Conservation (phyloP, 129 eudicot genomes). For the Calendula officinalis region DNA sequence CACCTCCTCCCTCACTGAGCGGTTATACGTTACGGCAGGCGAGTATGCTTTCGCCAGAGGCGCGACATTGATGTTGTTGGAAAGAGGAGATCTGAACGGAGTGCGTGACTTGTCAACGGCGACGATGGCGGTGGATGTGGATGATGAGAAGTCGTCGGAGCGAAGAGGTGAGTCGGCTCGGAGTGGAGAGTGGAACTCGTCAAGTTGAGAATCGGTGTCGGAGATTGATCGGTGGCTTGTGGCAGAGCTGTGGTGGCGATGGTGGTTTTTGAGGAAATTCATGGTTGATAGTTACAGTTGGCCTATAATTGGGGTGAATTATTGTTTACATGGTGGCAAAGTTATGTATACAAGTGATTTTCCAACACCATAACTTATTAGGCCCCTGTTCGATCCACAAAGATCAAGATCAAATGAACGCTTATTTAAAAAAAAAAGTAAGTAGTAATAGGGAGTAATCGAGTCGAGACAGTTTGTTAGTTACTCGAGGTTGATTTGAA, state of each 20-base stretch:
- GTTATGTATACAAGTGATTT: constrained; percentile 9
- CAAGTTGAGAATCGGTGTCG: constrained; percentile 61
- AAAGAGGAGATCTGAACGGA: constrained; percentile 55
- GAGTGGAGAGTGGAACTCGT: constrained; percentile 77
- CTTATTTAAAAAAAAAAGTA: no score
- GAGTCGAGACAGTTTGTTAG: no score
- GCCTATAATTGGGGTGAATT: constrained; percentile 13
- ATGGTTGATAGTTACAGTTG: neutral
- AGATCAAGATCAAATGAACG: no score
- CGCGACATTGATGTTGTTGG: constrained; percentile 31
- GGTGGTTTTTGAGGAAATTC: constrained; percentile 32
- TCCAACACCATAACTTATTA: no score
- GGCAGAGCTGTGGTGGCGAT: constrained; percentile 37
- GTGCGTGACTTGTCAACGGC: constrained; percentile 46
- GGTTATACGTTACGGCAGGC: constrained; percentile 32
- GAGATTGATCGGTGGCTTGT: constrained; percentile 57
- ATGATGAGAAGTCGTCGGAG: constrained; percentile 43
- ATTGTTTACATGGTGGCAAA: constrained; percentile 6
- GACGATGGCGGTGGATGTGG: constrained; percentile 38
- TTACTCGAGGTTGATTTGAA: no score
- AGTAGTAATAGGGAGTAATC: no score
- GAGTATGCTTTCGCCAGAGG: constrained; percentile 28
- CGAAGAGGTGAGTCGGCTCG: constrained; percentile 55
- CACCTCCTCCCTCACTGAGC: constrained; percentile 41
- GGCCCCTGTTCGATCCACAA: no score